Percentiles rank a stretch among this genome's conserved stretches.
Evolutionary conservation across 441 rosid genomes (phyloP).

Genomic region (Gossypium lobatum): DNA sequence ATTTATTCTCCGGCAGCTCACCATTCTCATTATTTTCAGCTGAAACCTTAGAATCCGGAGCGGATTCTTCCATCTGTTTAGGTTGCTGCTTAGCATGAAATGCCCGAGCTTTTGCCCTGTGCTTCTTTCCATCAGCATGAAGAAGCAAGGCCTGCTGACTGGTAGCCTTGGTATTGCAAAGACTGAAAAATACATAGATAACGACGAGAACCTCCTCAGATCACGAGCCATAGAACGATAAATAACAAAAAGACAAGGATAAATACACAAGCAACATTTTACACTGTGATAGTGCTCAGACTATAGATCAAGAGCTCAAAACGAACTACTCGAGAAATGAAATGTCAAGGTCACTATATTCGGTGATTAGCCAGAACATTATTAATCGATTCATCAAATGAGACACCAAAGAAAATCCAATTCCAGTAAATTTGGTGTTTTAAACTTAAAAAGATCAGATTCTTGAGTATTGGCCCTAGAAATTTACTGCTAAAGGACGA

Average conservation of each 20-base stretch:
- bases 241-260: background rate
- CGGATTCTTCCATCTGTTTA: constrained; percentile 36
- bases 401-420: background rate
- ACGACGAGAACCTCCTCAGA: background rate
- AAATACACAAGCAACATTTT: background rate
- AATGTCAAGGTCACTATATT: background rate
- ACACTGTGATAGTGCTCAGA: background rate
- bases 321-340: background rate
- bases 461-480: background rate
- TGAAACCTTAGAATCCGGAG: constrained; percentile 29
- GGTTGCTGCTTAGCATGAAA: constrained; percentile 55
- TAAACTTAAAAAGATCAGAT: background rate
- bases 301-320: background rate
- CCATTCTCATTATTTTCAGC: constrained; percentile 26
- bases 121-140: constrained; percentile 97
- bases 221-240: background rate
- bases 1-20: constrained; percentile 16
- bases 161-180: constrained; percentile 79
- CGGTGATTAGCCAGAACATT: background rate
- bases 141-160: constrained; percentile 83
- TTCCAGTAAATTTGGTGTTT: background rate
- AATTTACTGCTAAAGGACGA: background rate
- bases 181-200: constrained; percentile 33
- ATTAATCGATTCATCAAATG: background rate
- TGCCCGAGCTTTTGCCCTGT: constrained; percentile 69